Evolutionary conservation across 1,284 basidiomycete genomes (phyloP).

Genomic region (Cutaneotrichosporon sp.): DNA sequence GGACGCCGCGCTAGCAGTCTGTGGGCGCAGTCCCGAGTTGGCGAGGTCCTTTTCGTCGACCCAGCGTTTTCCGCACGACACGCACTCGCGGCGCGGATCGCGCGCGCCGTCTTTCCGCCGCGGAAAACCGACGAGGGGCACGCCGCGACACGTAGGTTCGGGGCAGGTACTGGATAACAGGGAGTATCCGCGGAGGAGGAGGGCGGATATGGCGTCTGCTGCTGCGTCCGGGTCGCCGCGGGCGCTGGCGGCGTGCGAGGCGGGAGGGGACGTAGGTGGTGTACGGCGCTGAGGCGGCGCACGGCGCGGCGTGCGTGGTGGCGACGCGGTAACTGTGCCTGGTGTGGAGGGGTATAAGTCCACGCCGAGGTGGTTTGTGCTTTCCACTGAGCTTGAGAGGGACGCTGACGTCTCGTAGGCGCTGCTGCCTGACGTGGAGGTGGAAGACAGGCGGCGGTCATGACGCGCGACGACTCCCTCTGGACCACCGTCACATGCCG

Average conservation of each 20-base stretch:
- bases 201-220: conserved; percentile 33
- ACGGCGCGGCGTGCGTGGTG: neutral
- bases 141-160: conserved; percentile 33
- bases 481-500: conserved; percentile 46
- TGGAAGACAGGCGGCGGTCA: neutral
- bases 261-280: conserved; percentile 4
- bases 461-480: neutral
- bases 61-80: conserved; percentile 35
- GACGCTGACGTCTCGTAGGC: neutral
- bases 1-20: neutral
- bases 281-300: neutral
- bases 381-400: neutral
- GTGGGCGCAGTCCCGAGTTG: neutral
- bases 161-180: conserved; percentile 40
- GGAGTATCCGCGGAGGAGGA: conserved; percentile 44
- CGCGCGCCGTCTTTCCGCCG: conserved; percentile 27
- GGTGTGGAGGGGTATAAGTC: neutral
- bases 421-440: neutral
- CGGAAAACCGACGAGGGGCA: conserved; percentile 46
- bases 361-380: too few relatives aligned
- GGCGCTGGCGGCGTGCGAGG: conserved; percentile 1
- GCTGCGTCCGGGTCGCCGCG: conserved; percentile 27
- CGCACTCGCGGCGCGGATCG: conserved; percentile 37
- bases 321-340: neutral
- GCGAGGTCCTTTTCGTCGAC: conserved; percentile 28